A percentile compares a stretch with the other conserved stretches of the same genome.
Conservation (phyloP, 2,329 filamentous ascomycete species). For the Clonostachys rosea region DNA sequence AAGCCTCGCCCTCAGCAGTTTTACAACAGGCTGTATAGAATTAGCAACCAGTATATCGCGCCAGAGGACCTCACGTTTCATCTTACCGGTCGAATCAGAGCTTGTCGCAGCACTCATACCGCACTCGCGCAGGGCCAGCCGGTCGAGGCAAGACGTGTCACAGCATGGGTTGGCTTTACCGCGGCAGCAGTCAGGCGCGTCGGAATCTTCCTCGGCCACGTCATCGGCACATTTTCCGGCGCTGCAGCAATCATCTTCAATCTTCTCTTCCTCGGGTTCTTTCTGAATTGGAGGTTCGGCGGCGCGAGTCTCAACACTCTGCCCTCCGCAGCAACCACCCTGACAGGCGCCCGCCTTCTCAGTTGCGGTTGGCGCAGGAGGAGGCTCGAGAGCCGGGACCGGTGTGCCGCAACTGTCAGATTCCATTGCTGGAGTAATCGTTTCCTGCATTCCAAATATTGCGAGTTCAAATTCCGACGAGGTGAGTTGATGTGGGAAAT, state of each 20-base stretch:
- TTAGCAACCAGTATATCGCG: not conserved
- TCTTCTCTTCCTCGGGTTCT: not conserved
- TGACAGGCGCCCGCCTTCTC: too few relatives aligned
- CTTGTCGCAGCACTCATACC: constrained; percentile 5
- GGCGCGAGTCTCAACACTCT: too few relatives aligned
- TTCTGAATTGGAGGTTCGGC: too few relatives aligned
- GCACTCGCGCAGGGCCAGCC: constrained; percentile 36
- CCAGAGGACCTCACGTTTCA: not conserved
- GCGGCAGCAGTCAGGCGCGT: constrained; percentile 29
- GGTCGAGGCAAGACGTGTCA: constrained; percentile 33
- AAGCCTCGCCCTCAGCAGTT: constrained; percentile 20
- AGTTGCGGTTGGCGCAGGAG: too few relatives aligned
- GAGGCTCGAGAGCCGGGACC: too few relatives aligned
- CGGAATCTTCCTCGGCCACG: not conserved
- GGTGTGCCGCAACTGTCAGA: too few relatives aligned
- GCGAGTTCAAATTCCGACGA: too few relatives aligned
- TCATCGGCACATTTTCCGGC: not conserved
- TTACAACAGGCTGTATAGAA: constrained; percentile 5
- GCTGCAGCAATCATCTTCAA: not conserved
- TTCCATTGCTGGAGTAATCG: too few relatives aligned
- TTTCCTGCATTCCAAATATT: too few relatives aligned
- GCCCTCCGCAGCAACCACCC: too few relatives aligned
- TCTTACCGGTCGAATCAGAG: not conserved
- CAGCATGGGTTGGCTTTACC: constrained; percentile 34
- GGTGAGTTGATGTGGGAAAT: too few relatives aligned